Evolutionary conservation across 768 basidiomycete genomes (phyloP), one percentile per base, ranked within the genome.

Genomic region (Amanita muscaria): DNA sequence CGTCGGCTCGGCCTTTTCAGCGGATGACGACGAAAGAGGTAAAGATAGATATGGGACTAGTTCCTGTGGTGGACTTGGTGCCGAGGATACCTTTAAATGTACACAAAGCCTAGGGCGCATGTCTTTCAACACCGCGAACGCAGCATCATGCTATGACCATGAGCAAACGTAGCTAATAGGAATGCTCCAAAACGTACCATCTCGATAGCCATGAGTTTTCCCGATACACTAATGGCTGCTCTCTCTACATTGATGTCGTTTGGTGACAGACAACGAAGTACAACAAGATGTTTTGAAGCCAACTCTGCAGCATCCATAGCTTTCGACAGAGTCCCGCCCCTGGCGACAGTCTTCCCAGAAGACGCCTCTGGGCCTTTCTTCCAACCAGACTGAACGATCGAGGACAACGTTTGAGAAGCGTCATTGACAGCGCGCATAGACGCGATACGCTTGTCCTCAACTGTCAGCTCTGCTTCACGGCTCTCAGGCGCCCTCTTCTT

Each of bases 401-500:
- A 50, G 4, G 79, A 73, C 9, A 89, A 58, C 0, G 62, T 65
- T 51, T 83, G 83, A 4, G 80, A 75, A 0, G 77, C 72, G 1
- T 67, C 39, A 49, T 88, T 88, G 7, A 86, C 74, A 2, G 67
- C 61, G 16, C 73, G 72, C 86, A 87, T 88, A 1, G 76, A 71
- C 3, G 57, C 49, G 0, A 67, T 49, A 18, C 66, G 67, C 27
- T 58, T 58, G 30, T 72, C 67, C 42, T 70, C 72, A 4, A 54
- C 35, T 8, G 61, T 51, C 21, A 44, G 27, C 15, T 46, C 29
- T 5, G 15, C 18, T 10, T 15, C n/a, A 27, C 24, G 32, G 23
- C 10, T 35, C 5, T 14, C 36, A 22, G 12, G 8, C 22, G 27
- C 44, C 44, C 39, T 46, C 18, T 41, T 25, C 40, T 40, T 34